These are phyloP conservation scores for Ustilago tritici DNA, from an alignment of 1,284 basidiomycete genomes.

Conservation along the genomic window DNA sequence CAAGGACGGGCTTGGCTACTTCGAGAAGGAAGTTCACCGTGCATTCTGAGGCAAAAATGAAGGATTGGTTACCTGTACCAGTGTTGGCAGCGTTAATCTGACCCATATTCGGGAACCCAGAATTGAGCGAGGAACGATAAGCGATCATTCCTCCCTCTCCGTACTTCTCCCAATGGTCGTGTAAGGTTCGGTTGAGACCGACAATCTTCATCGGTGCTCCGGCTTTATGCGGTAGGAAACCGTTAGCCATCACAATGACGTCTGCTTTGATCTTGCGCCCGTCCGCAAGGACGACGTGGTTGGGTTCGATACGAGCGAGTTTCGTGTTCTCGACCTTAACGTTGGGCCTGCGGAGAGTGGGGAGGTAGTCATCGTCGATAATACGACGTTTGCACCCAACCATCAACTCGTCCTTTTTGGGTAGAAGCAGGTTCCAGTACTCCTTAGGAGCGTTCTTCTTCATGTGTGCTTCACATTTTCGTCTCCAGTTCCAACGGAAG, in stretches of 20 bases:
- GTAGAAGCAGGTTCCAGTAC: slow-evolving; percentile 64
- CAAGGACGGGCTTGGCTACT: slow-evolving; percentile 55
- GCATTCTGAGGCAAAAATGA: slow-evolving; percentile 64
- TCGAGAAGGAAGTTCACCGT: slow-evolving; percentile 55
- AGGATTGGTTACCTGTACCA: slow-evolving; percentile 63
- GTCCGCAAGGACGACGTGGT: slow-evolving; percentile 59
- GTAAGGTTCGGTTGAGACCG: slow-evolving; percentile 49
- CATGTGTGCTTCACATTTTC: slow-evolving; percentile 54
- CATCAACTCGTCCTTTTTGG: slow-evolving; percentile 55
- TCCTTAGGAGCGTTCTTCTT: slow-evolving; percentile 61
- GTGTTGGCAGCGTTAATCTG: slow-evolving; percentile 62
- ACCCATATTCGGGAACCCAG: slow-evolving; percentile 66
- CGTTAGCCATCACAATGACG: slow-evolving; percentile 67
- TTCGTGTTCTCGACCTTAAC: slow-evolving; percentile 55
- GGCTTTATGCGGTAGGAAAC: slow-evolving; percentile 54
- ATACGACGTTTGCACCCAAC: slow-evolving; percentile 66
- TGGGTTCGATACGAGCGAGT: slow-evolving; percentile 57
- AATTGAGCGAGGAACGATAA: slow-evolving; percentile 60
- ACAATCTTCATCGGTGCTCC: slow-evolving; percentile 62
- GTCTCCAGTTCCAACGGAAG: slow-evolving; percentile 52
- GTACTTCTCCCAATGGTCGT: slow-evolving; percentile 60
- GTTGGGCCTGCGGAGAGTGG: slow-evolving; percentile 54
- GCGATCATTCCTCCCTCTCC: slow-evolving; percentile 58
- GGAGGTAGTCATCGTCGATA: slow-evolving; percentile 63
- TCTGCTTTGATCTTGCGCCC: slow-evolving; percentile 64